Evolutionary conservation across 2,329 filamentous ascomycete genomes (phyloP).

Genomic region (Zalaria sp.): DNA sequence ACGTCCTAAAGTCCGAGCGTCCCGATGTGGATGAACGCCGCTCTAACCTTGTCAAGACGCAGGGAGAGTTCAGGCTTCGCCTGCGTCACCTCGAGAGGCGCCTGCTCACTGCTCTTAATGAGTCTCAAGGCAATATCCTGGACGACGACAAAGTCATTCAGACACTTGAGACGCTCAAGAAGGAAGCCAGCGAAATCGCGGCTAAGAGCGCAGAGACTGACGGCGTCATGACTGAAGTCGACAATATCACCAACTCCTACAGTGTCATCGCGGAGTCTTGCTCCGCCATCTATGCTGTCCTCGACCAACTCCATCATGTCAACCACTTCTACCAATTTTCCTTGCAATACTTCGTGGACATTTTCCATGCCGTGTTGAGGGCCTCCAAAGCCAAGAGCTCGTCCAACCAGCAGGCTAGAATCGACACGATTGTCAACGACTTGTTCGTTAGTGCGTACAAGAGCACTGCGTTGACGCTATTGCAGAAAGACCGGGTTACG

Average conservation of each 20-base stretch:
- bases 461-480: constrained; percentile 78
- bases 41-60: constrained; percentile 94
- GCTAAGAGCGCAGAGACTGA: constrained; percentile 93
- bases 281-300: constrained; percentile 90
- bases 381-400: constrained; percentile 63
- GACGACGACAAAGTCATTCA: constrained; percentile 98
- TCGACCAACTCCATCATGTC: constrained; percentile 94
- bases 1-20: constrained; percentile 92
- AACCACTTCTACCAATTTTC: constrained; percentile 99
- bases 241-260: constrained; percentile 90
- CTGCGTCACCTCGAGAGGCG: constrained; percentile 89
- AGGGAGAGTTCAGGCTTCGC: constrained; percentile 98
- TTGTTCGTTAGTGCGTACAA: constrained; percentile 86
- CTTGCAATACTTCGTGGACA: constrained; percentile 92
- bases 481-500: constrained; percentile 90
- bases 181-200: constrained; percentile 90
- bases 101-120: constrained; percentile 85
- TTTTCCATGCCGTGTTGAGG: constrained; percentile 84
- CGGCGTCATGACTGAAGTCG: constrained; percentile 95
- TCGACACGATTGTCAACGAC: constrained; percentile 81
- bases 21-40: constrained; percentile 93
- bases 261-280: constrained; percentile 85
- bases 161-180: constrained; percentile 94
- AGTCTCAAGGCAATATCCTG: constrained; percentile 92
- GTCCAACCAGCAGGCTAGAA: constrained; percentile 44